Conservation (phyloP, 148 eudicot species). For the Persicaria maculosa region DNA sequence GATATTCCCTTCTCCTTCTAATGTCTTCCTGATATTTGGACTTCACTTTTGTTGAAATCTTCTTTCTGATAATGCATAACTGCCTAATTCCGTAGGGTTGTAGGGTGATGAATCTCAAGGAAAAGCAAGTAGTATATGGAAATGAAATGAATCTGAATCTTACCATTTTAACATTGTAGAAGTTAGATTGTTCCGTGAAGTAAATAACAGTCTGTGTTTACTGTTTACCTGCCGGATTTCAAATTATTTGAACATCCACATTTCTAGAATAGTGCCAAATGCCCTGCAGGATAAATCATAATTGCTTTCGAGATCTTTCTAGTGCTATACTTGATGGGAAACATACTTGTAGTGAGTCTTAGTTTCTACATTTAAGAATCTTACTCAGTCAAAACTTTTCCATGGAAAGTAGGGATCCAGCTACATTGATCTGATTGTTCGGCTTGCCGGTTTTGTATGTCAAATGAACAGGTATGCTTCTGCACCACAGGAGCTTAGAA, state of each 20-base stretch:
- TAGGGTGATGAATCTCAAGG: background rate
- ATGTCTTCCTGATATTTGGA: background rate
- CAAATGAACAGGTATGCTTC: conserved; percentile 55
- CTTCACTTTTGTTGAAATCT: background rate
- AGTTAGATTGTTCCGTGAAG: background rate
- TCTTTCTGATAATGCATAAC: background rate
- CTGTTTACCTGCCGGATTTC: background rate
- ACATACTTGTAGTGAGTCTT: background rate
- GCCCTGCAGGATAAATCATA: background rate
- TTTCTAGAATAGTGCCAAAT: background rate
- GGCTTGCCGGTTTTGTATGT: background rate
- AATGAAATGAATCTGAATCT: background rate
- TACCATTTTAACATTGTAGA: background rate
- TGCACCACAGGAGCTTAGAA: conserved; percentile 71
- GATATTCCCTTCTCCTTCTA: background rate
- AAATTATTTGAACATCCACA: background rate
- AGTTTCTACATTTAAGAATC: no score
- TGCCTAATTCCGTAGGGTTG: background rate
- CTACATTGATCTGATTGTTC: background rate
- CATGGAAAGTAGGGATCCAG: background rate
- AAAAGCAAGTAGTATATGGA: background rate
- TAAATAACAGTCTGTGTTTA: background rate
- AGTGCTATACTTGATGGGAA: background rate
- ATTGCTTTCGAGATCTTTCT: background rate
- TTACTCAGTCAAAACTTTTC: no score